Evolutionary conservation across 129 eudicot genomes (phyloP).

Genomic region (Flaveria ramosissima): DNA sequence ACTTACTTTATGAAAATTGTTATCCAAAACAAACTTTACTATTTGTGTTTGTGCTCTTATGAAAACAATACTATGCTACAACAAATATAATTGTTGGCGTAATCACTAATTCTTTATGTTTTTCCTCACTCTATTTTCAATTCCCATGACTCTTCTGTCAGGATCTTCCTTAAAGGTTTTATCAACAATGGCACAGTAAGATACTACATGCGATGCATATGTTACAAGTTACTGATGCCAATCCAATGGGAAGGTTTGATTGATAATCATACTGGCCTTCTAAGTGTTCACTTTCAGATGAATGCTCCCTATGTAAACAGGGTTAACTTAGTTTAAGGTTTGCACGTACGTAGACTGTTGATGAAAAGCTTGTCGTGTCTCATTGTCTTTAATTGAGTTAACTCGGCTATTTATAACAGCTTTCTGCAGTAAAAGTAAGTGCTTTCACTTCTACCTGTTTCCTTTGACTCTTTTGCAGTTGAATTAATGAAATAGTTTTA

Average conservation of each 20-base stretch:
- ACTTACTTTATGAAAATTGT: not conserved
- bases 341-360: conserved; percentile 15
- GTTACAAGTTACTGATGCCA: conserved; percentile 11
- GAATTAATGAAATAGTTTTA: not conserved
- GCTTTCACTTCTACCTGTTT: conserved; percentile 32
- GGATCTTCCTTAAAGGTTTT: not conserved
- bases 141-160: not conserved
- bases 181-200: not conserved
- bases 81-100: not conserved
- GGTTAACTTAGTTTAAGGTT: conserved; percentile 36
- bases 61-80: not conserved
- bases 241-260: not conserved
- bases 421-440: conserved; percentile 38
- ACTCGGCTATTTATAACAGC: conserved; percentile 22
- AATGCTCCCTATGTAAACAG: conserved; percentile 29
- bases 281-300: conserved; percentile 25
- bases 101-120: too few relatives aligned
- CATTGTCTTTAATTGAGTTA: conserved; percentile 28
- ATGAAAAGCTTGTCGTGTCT: conserved; percentile 37
- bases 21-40: not conserved
- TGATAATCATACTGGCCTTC: not conserved
- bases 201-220: not conserved
- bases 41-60: not conserved
- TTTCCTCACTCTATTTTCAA: not conserved
- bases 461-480: conserved; percentile 16